A percentile compares a stretch with the other conserved stretches of the same genome.
phyloP scores from a whole-genome alignment of 208 protist genomes.

The Leishmania lainsoni region DNA sequence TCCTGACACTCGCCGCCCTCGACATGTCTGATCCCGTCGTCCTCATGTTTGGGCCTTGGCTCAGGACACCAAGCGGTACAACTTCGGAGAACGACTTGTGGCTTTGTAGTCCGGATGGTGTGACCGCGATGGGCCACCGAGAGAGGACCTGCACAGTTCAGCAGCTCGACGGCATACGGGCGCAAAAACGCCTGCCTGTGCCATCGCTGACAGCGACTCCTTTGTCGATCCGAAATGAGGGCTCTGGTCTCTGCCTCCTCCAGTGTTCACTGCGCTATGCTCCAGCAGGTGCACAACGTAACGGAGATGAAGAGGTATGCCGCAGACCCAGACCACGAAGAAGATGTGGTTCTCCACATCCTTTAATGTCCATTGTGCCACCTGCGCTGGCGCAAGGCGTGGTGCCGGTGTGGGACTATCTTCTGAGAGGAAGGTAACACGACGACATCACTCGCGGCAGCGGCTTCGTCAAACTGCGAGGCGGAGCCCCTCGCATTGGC shows the following conservation, averaged over 20 bases:
- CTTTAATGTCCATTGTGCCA: conserved; percentile 27
- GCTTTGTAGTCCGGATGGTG: neutral
- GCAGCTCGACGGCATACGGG: conserved; percentile 33
- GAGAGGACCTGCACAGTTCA: conserved; percentile 21
- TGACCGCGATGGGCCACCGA: neutral
- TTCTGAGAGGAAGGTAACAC: neutral
- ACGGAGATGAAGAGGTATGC: conserved; percentile 58
- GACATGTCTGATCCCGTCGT: neutral
- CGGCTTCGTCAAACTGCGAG: neutral
- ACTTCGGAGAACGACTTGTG: neutral
- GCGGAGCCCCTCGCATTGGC: neutral
- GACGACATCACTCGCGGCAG: neutral
- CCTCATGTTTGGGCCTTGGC: neutral
- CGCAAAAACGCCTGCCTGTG: conserved; percentile 30
- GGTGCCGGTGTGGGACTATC: neutral
- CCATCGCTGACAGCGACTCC: conserved; percentile 5
- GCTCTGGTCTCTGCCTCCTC: neutral
- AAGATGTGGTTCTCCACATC: conserved; percentile 66
- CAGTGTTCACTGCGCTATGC: conserved; percentile 15
- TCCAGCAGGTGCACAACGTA: conserved; percentile 56
- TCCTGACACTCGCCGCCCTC: neutral
- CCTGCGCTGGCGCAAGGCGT: neutral
- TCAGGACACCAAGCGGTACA: conserved; percentile 1
- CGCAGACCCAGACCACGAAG: conserved; percentile 66
- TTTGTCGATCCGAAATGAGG: neutral